These are phyloP conservation scores for Melampsora americana DNA, from an alignment of 1,284 basidiomycete species.

Conservation along the genomic window DNA sequence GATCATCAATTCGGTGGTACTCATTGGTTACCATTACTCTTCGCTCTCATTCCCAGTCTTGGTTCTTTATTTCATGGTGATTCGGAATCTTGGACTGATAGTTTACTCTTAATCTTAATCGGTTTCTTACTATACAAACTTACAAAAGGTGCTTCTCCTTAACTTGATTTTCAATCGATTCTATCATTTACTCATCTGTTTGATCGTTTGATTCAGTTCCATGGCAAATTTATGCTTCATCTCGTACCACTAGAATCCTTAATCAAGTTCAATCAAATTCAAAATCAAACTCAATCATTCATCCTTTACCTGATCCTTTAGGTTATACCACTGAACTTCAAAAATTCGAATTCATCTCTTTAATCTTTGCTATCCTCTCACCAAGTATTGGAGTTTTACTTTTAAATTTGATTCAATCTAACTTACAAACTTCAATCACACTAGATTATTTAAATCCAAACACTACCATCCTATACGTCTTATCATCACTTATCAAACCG, in stretches of 20 bases:
- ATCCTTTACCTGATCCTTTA: not conserved
- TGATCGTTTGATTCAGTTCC: slow-evolving; percentile 2
- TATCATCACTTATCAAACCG: slow-evolving; percentile 28
- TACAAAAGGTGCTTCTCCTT: slow-evolving; percentile 11
- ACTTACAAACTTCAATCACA: slow-evolving; percentile 1
- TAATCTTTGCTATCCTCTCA: slow-evolving; percentile 22
- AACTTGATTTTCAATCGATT: not conserved
- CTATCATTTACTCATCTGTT: not conserved
- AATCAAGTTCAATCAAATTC: slow-evolving; percentile 5
- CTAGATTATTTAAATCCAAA: slow-evolving; percentile 27
- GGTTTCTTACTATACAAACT: slow-evolving; percentile 32
- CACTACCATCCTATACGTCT: slow-evolving; percentile 15
- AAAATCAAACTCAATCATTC: not conserved
- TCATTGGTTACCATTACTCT: slow-evolving; percentile 24
- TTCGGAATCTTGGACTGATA: slow-evolving; percentile 26
- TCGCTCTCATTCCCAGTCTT: slow-evolving; percentile 18
- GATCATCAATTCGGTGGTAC: slow-evolving; percentile 17
- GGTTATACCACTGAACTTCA: slow-evolving; percentile 14
- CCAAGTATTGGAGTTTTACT: slow-evolving; percentile 2
- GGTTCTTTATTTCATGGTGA: slow-evolving; percentile 31
- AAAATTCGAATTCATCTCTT: slow-evolving; percentile 17
- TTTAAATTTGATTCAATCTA: slow-evolving; percentile 16
- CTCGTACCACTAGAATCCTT: slow-evolving; percentile 19
- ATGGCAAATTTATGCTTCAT: slow-evolving; percentile 27
- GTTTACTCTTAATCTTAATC: slow-evolving; percentile 21